Conservation (phyloP, 1,139 yeast genomes). For the Casaregolazyma suthepensis region DNA sequence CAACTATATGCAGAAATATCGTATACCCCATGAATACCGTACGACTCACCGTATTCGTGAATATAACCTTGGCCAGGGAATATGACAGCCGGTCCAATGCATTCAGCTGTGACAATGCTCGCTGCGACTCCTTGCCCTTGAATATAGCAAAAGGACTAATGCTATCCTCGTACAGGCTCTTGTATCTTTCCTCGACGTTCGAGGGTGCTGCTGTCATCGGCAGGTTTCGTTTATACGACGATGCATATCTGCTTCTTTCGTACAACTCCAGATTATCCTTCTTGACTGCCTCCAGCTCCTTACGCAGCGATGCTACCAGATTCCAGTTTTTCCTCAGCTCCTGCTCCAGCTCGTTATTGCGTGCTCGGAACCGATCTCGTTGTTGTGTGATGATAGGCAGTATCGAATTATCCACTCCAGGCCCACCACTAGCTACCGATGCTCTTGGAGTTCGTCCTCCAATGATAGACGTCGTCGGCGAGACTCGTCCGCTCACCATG, state of each 20-base stretch:
- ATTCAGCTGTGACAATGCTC: slow-evolving; percentile 66
- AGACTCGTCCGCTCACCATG: slow-evolving; percentile 28
- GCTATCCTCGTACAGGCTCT: slow-evolving; percentile 65
- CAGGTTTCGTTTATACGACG: slow-evolving; percentile 30
- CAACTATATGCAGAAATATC: slow-evolving; percentile 64
- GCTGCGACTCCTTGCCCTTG: slow-evolving; percentile 68
- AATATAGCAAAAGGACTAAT: slow-evolving; percentile 82
- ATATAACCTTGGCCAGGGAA: slow-evolving; percentile 63
- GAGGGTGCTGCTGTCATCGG: slow-evolving; percentile 4
- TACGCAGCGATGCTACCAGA: slow-evolving; percentile 52
- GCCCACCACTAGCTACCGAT: slow-evolving; percentile 18
- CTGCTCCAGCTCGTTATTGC: slow-evolving; percentile 77
- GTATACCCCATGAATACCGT: slow-evolving; percentile 71
- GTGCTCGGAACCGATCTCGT: slow-evolving; percentile 80
- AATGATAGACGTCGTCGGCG: slow-evolving; percentile 34
- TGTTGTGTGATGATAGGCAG: slow-evolving; percentile 89
- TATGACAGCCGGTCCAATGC: slow-evolving; percentile 77
- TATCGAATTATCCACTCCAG: slow-evolving; percentile 43
- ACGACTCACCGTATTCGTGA: slow-evolving; percentile 69
- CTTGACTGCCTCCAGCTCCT: slow-evolving; percentile 59
- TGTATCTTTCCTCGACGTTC: slow-evolving; percentile 53
- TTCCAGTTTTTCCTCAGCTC: slow-evolving; percentile 58
- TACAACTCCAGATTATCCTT: slow-evolving; percentile 73
- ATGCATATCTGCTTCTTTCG: slow-evolving; percentile 73
- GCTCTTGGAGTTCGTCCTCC: slow-evolving; percentile 19